Evolutionary conservation across 1,284 basidiomycete species (phyloP), one percentile per base, ranked within the genome.

Genomic region (Papiliotrema fonsecae): DNA sequence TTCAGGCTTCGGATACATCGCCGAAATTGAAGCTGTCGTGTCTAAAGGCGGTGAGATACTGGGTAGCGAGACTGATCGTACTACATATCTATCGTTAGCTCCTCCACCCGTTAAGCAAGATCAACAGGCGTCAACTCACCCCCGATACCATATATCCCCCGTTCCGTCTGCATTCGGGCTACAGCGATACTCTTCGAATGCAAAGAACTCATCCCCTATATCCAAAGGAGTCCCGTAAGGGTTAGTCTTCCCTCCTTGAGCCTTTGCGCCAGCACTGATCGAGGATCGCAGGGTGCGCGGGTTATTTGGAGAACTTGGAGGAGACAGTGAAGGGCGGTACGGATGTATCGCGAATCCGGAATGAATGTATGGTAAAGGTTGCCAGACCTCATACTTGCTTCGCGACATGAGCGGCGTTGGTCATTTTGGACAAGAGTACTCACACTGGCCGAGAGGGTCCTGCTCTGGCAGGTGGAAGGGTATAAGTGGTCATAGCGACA

Each of bases 121-220:
- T n/a, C n/a, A 9, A 47, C 11, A 27, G 40, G 27, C 25, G 16
- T 45, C 53, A 46, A 42, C 85, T 72, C 66, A 89, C 89, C 90
- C 89, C 78, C 89, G 78, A 70, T 89, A 92, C 89, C 89, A 93
- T 9, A 84, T 72, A 22, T 88, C 86, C 14, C 81, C 81, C 58
- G 86, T 84, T 64, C 84, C 86, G 54, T 78, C 80, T 51, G 64
- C 66, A 13, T 65, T 64, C 10, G 56, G 45, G 3, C 45, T 45
- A 43, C 58, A 61, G 16, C 57, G 83, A 69, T 89, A 92, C 68
- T 85, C 85, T 75, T 96, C 91, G 64, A 96, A 94, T 22, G 91
- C 90, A 75, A 97, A 97, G 32, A 97, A 85, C 69, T 97, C 93
- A 69, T 97, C 93, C 44, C 94, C 94, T 21, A 97, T 67, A 52